Base-by-base conservation (phyloP, 371 early-diverging fungal species). In the Encephalitozoon hellem region DNA sequence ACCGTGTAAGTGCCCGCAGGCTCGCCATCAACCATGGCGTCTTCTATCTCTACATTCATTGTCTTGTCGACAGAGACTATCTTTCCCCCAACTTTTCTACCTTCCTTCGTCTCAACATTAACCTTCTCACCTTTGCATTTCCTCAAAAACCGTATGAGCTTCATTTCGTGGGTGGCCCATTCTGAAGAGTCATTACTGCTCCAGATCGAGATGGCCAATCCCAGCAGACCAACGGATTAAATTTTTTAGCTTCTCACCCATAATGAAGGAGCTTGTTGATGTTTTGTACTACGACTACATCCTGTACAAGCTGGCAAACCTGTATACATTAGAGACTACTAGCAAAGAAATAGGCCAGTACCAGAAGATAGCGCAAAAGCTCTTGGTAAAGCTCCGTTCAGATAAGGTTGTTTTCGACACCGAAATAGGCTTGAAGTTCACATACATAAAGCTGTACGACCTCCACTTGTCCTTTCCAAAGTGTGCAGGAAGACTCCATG, bases 91-190 rank as follows among this genome's bases (percentile, higher is more conserved):
- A 67, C n/a, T n/a, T 25, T 25, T 21, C 51, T 34, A n/a, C 42
- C 42, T n/a, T 67, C 67, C 25, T 67, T 67, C n/a, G 67, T 67
- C n/a, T 67, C 67, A n/a, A 67, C 26, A 5, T 30, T 42, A n/a
- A 67, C 67, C 39, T 23, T 39, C n/a, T 67, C 49, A n/a, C 26
- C 39, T 41, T 41, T 67, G 32, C 45, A 51, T 67, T 51, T 67
- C 15, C 43, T 45, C 15, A 67, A 21, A 15, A 45, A 15, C 30
- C 49, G 9, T n/a, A 67, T n/a, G n/a, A 67, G 39, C 25, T 67
- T 67, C 67, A 67, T 67, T 41, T 45, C 43, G 23, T 45, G 42
- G 34, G 45, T 25, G 28, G 43, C 26, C 5, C 26, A 12, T 12
- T n/a, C 4, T 18, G 21, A 4, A 15, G 49, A 47, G 49, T 47